Evolutionary conservation across 108 stramenopile species (phyloP), one percentile per base, ranked within the genome.

Genomic region (Pelagomonas calceolata): DNA sequence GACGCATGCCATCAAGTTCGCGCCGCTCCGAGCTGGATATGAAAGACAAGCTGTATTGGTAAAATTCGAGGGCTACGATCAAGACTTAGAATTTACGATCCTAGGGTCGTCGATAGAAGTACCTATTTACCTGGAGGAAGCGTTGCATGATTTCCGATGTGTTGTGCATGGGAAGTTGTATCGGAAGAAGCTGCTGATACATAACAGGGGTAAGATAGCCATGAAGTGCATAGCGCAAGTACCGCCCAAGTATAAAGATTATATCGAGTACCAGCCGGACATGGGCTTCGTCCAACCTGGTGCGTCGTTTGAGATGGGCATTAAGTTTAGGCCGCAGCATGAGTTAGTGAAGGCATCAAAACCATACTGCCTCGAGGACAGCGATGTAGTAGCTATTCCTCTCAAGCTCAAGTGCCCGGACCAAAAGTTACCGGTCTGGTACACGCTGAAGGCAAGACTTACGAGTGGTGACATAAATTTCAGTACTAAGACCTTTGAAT

Each of bases 201-300:
- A 71, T 35, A 85, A 85, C 70, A 76, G 85, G 29, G 83, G 79
- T 10, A 82, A 81, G 31, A 80, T 84, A 16, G 81, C 85, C 36
- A 70, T 81, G 43, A 78, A 80, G 34, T 74, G 63, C 16, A 16
- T 66, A 31, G 77, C 73, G 12, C 31, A 34, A 18, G 68, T 71
- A 7, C 80, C 80, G 21, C 70, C 74, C 15, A 39, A 64, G 32
- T 67, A 81, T 37, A 39, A 43, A 21, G 77, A 71, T 10, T 77
- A 60, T 68, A 64, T 82, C 21, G 79, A 80, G 67, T 81, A 78
- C 71, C 67, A 74, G 34, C 82, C 82, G 10, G 80, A 73, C 77
- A 81, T 81, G 78, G 82, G 82, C 32, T 82, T 81, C 76, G 71
- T 81, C 15, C 82, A 82, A 45, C 80, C 80, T 0, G 80, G 74